phyloP scores from a whole-genome alignment of 2,329 filamentous ascomycete genomes.

The Beauveria bassiana region DNA sequence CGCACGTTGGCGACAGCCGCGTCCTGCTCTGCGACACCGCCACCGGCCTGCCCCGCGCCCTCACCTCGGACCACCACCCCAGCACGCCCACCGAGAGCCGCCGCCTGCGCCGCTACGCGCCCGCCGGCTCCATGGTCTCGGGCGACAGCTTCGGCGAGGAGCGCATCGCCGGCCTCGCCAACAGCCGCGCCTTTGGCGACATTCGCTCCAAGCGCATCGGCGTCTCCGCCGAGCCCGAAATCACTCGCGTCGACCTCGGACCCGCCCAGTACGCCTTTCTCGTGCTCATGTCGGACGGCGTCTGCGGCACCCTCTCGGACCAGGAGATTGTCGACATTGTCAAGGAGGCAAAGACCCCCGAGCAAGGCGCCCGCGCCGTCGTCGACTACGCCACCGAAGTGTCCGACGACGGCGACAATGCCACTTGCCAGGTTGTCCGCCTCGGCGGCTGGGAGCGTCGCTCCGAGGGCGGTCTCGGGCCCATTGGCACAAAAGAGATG shows the following conservation, averaged over 20 bases:
- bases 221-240: conserved; percentile 88
- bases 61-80: conserved; percentile 90
- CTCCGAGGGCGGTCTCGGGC: conserved; percentile 79
- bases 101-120: conserved; percentile 75
- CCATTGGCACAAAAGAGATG: conserved; percentile 85
- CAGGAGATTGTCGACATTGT: conserved; percentile 95
- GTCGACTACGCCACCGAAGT: conserved; percentile 88
- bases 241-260: conserved; percentile 67
- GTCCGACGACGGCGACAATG: conserved; percentile 57
- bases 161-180: conserved; percentile 86
- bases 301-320: conserved; percentile 77
- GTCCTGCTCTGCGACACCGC: conserved; percentile 82
- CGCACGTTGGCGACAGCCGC: conserved; percentile 89
- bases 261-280: conserved; percentile 86
- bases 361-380: conserved; percentile 70
- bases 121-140: conserved; percentile 70
- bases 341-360: conserved; percentile 87
- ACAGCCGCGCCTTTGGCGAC: conserved; percentile 90
- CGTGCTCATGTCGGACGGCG: conserved; percentile 80
- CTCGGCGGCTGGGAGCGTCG: conserved; percentile 64
- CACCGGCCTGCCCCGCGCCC: conserved; percentile 68
- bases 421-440: conserved; percentile 59
- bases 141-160: conserved; percentile 92
- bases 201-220: conserved; percentile 86
- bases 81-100: conserved; percentile 77